A percentile compares a stretch with the other conserved stretches of the same genome.
Evolutionary conservation across 179 eudicot species (phyloP).

Genomic region (Spergularia azorica): DNA sequence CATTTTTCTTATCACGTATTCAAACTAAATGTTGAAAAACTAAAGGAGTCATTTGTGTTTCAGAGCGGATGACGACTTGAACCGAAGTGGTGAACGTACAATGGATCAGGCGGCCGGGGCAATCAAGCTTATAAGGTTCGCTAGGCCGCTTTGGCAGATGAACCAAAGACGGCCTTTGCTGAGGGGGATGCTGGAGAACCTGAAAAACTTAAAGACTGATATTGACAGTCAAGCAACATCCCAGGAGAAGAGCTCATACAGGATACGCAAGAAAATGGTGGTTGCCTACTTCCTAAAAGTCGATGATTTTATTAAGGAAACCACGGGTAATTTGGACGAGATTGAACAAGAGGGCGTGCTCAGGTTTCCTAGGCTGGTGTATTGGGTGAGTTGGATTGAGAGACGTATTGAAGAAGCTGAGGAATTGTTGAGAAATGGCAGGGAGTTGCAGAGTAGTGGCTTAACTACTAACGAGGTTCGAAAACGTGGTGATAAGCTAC

Average conservation of each 20-base stretch:
- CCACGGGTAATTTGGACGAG: not conserved
- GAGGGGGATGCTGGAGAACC: not conserved
- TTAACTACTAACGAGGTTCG: not conserved
- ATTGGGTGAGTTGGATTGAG: not conserved
- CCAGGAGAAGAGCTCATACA: not conserved
- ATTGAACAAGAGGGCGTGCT: not conserved
- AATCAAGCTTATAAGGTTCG: too few relatives aligned
- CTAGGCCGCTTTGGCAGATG: not conserved
- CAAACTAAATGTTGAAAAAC: too few relatives aligned
- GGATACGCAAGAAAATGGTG: not conserved
- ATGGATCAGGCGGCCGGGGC: too few relatives aligned
- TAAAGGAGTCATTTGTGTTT: too few relatives aligned
- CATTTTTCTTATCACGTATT: too few relatives aligned
- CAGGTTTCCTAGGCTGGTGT: not conserved
- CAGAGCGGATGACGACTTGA: too few relatives aligned
- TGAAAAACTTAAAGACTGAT: not conserved
- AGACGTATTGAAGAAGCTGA: not conserved
- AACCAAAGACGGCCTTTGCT: not conserved
- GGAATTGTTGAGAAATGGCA: not conserved
- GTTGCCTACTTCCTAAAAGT: not conserved
- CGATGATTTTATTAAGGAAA: not conserved
- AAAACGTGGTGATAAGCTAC: conserved; percentile 16
- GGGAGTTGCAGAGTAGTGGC: not conserved
- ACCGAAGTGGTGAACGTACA: too few relatives aligned
- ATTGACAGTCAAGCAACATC: not conserved